Conservation (phyloP, 208 protist species). For the Blastocrithidia nonstop region DNA sequence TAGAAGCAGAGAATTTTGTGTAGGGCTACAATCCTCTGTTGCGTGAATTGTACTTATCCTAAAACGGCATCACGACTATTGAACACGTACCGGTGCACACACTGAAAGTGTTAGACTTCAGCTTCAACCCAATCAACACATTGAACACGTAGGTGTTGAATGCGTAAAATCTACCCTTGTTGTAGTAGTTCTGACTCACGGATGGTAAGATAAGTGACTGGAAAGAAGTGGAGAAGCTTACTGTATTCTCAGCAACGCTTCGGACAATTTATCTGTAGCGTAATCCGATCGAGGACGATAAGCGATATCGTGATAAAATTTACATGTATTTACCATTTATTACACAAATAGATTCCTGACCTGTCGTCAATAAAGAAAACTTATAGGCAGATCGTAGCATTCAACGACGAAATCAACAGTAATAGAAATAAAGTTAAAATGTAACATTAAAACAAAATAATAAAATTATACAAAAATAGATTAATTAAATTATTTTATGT, state of each 20-base stretch:
- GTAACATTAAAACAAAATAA: no score
- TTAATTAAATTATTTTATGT: not conserved
- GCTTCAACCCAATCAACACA: constrained; percentile 63
- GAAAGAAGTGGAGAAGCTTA: constrained; percentile 65
- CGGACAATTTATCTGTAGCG: constrained; percentile 81
- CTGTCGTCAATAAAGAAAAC: constrained; percentile 72
- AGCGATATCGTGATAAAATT: constrained; percentile 78
- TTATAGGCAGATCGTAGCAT: constrained; percentile 64
- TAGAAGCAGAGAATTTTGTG: constrained; percentile 51
- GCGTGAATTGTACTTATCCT: constrained; percentile 65
- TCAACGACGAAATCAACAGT: constrained; percentile 13
- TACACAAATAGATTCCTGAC: constrained; percentile 80
- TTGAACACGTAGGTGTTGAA: constrained; percentile 60
- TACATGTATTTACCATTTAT: constrained; percentile 72
- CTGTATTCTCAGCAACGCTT: constrained; percentile 31
- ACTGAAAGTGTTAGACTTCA: constrained; percentile 53
- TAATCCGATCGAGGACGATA: constrained; percentile 82
- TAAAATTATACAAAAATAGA: no score
- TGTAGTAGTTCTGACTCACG: constrained; percentile 85
- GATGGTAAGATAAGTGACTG: constrained; percentile 72
- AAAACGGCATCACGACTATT: constrained; percentile 66
- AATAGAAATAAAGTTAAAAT: no score
- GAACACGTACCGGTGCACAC: constrained; percentile 40
- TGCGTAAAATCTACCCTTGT: constrained; percentile 35
- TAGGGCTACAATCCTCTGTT: constrained; percentile 34